Conservation (phyloP, 2,329 filamentous ascomycete genomes). For the Xylogone sp. region DNA sequence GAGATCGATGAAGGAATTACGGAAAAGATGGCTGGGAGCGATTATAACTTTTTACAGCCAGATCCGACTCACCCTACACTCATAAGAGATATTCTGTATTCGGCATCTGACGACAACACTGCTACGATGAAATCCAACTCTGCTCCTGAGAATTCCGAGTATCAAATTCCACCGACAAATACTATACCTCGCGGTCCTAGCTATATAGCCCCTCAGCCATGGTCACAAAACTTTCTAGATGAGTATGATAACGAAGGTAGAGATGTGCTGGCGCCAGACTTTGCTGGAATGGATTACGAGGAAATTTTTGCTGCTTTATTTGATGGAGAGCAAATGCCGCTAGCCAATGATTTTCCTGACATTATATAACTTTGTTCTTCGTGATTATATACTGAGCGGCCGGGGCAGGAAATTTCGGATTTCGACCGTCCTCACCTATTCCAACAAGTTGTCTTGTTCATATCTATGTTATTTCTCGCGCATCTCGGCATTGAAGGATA, state of each 20-base stretch:
- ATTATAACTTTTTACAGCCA: not conserved
- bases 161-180: not conserved
- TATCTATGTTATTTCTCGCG: not conserved
- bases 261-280: not conserved
- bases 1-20: not conserved
- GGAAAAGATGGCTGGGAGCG: not conserved
- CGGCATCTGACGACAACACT: not conserved
- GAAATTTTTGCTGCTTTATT: not conserved
- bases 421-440: not conserved
- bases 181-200: not conserved
- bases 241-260: not conserved
- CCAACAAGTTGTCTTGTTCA: not conserved
- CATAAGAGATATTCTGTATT: not conserved
- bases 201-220: not conserved
- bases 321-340: not conserved
- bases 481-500: not conserved
- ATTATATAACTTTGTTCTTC: not conserved
- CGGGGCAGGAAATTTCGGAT: not conserved
- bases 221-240: not conserved
- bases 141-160: not conserved
- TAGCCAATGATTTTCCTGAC: not conserved
- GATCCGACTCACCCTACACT: not conserved
- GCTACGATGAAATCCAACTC: not conserved
- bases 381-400: not conserved
- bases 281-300: not conserved